Base-by-base conservation (phyloP, 257 asterid species). In the Oldenlandia corymbosa region DNA sequence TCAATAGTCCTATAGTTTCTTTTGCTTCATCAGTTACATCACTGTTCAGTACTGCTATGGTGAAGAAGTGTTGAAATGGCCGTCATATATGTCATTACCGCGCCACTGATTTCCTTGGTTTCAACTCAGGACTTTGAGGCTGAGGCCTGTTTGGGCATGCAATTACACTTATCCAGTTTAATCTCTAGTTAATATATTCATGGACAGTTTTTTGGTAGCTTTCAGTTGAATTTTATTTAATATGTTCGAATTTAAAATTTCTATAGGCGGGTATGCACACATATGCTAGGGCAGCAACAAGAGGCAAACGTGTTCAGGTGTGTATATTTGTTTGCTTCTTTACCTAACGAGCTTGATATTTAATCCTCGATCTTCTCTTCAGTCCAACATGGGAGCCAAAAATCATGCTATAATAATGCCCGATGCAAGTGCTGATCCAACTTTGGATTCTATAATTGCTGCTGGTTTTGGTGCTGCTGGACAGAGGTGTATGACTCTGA, bases 401-500 rank as follows among this genome's bases (percentile, higher is more conserved):
- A 73, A 65, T 68, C 78, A 73, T 66, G 80, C 75, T 16, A 54
- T 80, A 41, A 48, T 80, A 51, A 73, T 80, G 82, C 82, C 85
- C 28, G 82, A 80, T 61, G 82, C 82, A 60, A 76, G 72, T 65
- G 78, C 76, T 55, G 82, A 80, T 68, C 79, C 73, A 46, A 78
- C 85, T 45, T 62, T 80, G 65, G 80, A 80, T 70, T 75, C 76
- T 65, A 37, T 80, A 58, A 64, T 80, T 65, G 72, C 73, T 26
- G 80, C 80, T 65, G 82, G 82, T 34, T 76, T 80, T 68, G 82
- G 85, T 76, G 76, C 73, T 65, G 72, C 71, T 28, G 79, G 82
- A 62, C 82, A 80, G 67, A 80, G 77, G 67, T 76, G 74, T 65
- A 73, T 58, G 76, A 62, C 70, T 48, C 62, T 71, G 54, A 71